A percentile compares a stretch with the other conserved stretches of the same genome.
Conservation (phyloP, 2,329 filamentous ascomycete species). For the Fusarium anguioides region DNA sequence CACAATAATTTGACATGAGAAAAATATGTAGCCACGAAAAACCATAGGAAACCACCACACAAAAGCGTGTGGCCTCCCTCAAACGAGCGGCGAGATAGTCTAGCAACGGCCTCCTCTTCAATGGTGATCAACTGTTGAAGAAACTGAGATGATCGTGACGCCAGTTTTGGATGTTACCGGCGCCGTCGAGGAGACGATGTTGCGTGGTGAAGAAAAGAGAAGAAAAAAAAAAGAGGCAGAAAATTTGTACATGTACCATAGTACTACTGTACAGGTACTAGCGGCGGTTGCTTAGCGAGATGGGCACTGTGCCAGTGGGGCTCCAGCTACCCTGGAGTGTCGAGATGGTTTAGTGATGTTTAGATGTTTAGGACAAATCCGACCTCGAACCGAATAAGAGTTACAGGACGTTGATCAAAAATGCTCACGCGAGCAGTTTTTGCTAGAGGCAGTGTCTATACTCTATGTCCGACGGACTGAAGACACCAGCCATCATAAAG, state of each 20-base stretch:
- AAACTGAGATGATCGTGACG: constrained; percentile 38
- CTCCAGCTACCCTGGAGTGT: not conserved
- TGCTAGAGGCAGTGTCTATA: not conserved
- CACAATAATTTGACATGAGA: not conserved
- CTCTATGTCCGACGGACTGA: not conserved
- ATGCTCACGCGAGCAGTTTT: constrained; percentile 22
- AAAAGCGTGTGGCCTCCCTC: constrained; percentile 56
- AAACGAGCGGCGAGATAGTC: constrained; percentile 56
- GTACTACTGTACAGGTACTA: constrained; percentile 5
- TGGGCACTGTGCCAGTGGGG: not conserved
- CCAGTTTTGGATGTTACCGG: constrained; percentile 40
- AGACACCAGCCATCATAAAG: not conserved
- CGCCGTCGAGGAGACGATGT: constrained; percentile 45
- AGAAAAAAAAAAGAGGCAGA: constrained; percentile 2
- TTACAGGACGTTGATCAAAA: not conserved
- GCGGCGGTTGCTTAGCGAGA: constrained; percentile 25
- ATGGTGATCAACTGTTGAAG: constrained; percentile 40
- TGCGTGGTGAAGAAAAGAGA: constrained; percentile 47
- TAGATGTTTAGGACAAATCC: not conserved
- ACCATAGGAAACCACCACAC: constrained; percentile 58
- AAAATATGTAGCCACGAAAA: constrained; percentile 54
- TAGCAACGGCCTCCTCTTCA: constrained; percentile 48
- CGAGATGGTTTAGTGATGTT: not conserved
- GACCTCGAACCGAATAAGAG: not conserved
- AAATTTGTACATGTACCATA: constrained; percentile 28